Conservation (phyloP, 345 rosid genomes). For the Rhodamnia rubescens region DNA sequence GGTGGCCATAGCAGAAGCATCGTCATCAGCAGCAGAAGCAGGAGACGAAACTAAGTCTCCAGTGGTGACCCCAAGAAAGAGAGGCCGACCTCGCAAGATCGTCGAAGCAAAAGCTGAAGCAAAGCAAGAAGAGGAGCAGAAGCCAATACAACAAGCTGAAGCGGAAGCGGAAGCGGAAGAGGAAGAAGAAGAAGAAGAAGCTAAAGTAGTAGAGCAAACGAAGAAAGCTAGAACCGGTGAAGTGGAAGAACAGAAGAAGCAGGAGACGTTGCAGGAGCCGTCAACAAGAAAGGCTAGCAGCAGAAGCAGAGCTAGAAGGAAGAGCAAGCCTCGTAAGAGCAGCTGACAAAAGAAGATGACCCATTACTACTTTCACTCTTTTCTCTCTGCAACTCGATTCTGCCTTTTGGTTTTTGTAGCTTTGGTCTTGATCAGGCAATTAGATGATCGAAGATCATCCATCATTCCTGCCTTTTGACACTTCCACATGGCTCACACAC, state of each 20-base stretch:
- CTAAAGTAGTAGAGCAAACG: background rate
- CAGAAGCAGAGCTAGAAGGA: conserved; percentile 55
- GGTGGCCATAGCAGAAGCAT: conserved; percentile 51
- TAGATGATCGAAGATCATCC: background rate
- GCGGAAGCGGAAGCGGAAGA: background rate
- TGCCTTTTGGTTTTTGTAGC: background rate
- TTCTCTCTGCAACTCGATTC: background rate
- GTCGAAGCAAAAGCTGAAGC: conserved; percentile 16
- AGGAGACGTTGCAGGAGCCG: conserved; percentile 5
- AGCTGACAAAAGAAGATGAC: conserved; percentile 19
- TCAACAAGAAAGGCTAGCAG: conserved; percentile 13
- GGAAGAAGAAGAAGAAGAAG: background rate
- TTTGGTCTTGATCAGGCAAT: background rate
- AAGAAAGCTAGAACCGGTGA: conserved; percentile 22
- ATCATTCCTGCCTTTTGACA: background rate
- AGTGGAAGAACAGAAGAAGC: conserved; percentile 5
- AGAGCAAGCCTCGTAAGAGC: conserved; percentile 81
- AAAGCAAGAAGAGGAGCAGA: conserved; percentile 11
- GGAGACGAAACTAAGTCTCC: conserved; percentile 12
- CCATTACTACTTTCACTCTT: background rate
- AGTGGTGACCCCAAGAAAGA: conserved; percentile 33
- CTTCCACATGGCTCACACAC: background rate
- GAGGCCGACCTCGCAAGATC: conserved; percentile 88
- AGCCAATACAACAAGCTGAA: background rate
- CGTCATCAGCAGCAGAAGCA: conserved; percentile 20